Conservation (phyloP, 805 yeast species). For the Lachancea sp. region DNA sequence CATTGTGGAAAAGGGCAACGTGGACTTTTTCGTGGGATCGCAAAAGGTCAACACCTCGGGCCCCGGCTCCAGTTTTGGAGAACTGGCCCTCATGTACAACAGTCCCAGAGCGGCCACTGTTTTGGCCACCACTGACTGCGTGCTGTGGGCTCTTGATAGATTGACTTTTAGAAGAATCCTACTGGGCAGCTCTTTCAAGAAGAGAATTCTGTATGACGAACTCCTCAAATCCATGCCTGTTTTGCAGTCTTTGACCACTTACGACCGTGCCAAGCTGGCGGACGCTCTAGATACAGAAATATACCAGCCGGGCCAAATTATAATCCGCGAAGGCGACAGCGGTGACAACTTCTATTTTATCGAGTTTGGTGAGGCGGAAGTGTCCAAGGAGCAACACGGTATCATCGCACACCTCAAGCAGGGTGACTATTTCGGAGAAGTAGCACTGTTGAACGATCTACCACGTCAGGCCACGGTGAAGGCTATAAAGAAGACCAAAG, state of each 20-base stretch:
- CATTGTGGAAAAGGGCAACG: slow-evolving; percentile 76
- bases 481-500: slow-evolving; percentile 68
- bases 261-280: slow-evolving; percentile 86
- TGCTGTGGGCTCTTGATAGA: slow-evolving; percentile 90
- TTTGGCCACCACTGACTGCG: slow-evolving; percentile 59
- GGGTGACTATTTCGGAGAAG: slow-evolving; percentile 96
- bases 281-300: slow-evolving; percentile 84
- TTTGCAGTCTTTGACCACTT: slow-evolving; percentile 60
- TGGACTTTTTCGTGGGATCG: slow-evolving; percentile 67
- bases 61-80: slow-evolving; percentile 91
- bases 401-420: slow-evolving; percentile 53
- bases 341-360: slow-evolving; percentile 72
- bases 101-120: slow-evolving; percentile 98
- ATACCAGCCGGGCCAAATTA: slow-evolving; percentile 62
- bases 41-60: slow-evolving; percentile 66
- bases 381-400: slow-evolving; percentile 54
- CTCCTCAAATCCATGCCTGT: slow-evolving; percentile 84
- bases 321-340: slow-evolving; percentile 79
- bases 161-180: slow-evolving; percentile 86
- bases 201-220: slow-evolving; percentile 84
- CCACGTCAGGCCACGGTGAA: slow-evolving; percentile 93
- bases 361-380: slow-evolving; percentile 78
- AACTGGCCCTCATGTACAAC: slow-evolving; percentile 94
- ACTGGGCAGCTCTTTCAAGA: slow-evolving; percentile 82
- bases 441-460: slow-evolving; percentile 82